phyloP scores from a whole-genome alignment of 1,139 yeast species.

The Pneumocystis jirovecii region DNA sequence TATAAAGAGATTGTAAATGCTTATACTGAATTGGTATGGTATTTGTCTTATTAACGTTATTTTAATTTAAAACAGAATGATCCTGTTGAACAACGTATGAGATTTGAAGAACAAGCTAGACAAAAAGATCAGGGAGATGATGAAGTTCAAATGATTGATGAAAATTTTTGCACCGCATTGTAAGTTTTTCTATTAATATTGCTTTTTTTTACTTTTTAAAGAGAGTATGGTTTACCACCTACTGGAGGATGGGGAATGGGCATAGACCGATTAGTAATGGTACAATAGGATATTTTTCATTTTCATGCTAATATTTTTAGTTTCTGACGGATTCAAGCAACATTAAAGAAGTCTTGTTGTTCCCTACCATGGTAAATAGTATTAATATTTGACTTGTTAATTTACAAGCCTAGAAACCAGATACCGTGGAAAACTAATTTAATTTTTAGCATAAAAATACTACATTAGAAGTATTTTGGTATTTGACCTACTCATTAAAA shows the following conservation, averaged over 20 bases:
- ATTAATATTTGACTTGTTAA: neutral
- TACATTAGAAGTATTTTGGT: neutral
- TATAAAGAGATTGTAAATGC: constrained; percentile 98
- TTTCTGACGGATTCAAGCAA: constrained; percentile 92
- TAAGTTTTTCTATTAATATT: neutral
- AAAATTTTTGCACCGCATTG: constrained; percentile 89
- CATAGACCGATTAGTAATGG: constrained; percentile 93
- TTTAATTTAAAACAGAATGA: constrained; percentile 35
- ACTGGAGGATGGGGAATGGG: constrained; percentile 99
- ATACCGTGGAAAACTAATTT: neutral
- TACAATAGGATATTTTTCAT: neutral
- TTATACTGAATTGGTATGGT: constrained; percentile 96
- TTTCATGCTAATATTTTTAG: neutral
- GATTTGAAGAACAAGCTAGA: constrained; percentile 97
- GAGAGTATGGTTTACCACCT: constrained; percentile 94
- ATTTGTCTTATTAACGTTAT: constrained; percentile 44
- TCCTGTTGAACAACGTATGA: constrained; percentile 52
- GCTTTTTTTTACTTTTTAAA: neutral
- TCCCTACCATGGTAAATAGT: constrained; percentile 97
- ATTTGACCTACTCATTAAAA: too few relatives aligned
- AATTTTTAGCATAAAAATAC: neutral
- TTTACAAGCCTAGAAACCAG: neutral
- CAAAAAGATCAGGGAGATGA: constrained; percentile 99
- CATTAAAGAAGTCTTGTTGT: constrained; percentile 89
- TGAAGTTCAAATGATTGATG: constrained; percentile 94